A percentile compares a stretch with the other conserved stretches of the same genome.
These are phyloP conservation scores for Plasmodium malariae DNA, from an alignment of 169 alveolate species.

Conservation along the genomic window DNA sequence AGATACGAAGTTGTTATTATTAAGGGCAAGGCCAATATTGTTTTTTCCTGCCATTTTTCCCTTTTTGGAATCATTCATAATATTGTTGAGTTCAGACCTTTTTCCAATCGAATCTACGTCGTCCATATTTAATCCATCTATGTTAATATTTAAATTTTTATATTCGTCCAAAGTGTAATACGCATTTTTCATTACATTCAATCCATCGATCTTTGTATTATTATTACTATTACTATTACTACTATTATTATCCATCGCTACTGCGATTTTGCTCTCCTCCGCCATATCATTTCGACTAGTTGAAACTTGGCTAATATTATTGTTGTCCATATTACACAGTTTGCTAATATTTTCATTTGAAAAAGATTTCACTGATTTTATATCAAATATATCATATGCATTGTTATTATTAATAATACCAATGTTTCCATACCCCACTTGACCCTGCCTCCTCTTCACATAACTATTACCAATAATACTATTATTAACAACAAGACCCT, in stretches of 20 bases:
- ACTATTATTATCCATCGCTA: too few species aligned
- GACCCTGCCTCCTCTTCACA: too few species aligned
- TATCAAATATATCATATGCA: conserved; percentile 14
- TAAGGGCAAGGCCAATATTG: neutral
- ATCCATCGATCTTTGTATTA: too few species aligned
- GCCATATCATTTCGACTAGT: neutral
- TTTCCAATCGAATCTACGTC: conserved; percentile 15
- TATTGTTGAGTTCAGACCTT: neutral
- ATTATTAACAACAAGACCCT: too few species aligned
- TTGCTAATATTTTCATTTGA: conserved; percentile 26
- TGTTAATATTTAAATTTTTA: conserved; percentile 10
- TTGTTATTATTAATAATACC: neutral
- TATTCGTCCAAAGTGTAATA: conserved; percentile 1
- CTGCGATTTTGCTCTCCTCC: too few species aligned
- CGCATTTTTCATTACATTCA: too few species aligned
- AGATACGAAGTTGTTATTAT: neutral
- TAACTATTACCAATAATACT: too few species aligned
- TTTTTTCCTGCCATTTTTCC: neutral
- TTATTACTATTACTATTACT: too few species aligned
- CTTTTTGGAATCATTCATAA: neutral
- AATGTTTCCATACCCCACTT: too few species aligned
- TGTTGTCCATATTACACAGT: conserved; percentile 2
- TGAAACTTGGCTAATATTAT: neutral
- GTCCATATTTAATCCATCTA: neutral
- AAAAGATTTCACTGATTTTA: conserved; percentile 47